Evolutionary conservation across 257 asterid species (phyloP).

Genomic region (Perilla frutescens): DNA sequence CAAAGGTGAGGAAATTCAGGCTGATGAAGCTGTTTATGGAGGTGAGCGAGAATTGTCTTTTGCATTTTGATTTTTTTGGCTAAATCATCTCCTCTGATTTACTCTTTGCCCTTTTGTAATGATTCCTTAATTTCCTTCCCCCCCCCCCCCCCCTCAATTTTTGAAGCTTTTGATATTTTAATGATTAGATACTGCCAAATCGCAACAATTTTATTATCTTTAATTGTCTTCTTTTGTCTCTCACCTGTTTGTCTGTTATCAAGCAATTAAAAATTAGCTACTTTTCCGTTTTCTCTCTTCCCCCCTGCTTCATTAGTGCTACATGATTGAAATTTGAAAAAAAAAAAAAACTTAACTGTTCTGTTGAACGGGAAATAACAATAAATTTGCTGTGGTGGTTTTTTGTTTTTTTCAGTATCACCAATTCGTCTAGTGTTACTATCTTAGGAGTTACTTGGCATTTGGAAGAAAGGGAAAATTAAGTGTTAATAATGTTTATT

Average conservation of each 20-base stretch:
- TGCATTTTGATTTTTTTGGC: background rate
- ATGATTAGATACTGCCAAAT: slow-evolving; percentile 42
- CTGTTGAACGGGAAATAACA: slow-evolving; percentile 11
- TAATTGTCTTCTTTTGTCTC: slow-evolving; percentile 49
- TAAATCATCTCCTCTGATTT: background rate
- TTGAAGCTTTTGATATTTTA: slow-evolving; percentile 31
- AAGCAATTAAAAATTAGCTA: slow-evolving; percentile 12
- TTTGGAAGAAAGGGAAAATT: slow-evolving; percentile 16
- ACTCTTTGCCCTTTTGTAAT: slow-evolving; percentile 29
- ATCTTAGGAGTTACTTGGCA: background rate
- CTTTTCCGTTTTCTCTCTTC: background rate
- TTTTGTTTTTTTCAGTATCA: background rate
- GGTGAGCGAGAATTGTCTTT: slow-evolving; percentile 51
- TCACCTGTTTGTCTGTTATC: slow-evolving; percentile 43
- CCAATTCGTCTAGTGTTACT: background rate
- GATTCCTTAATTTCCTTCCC: slow-evolving; percentile 26
- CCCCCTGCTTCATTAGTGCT: background rate
- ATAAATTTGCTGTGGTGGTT: background rate
- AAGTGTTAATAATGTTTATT: slow-evolving; percentile 25
- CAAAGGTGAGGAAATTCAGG: slow-evolving; percentile 65
- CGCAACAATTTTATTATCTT: slow-evolving; percentile 34
- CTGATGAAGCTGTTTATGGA: slow-evolving; percentile 71
- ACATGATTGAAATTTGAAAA: slow-evolving; percentile 38
- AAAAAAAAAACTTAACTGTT: slow-evolving; percentile 38
- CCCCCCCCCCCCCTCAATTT: slow-evolving; percentile 21